Evolutionary conservation across 768 basidiomycete species (phyloP).

Genomic region (Royoungia palumana): DNA sequence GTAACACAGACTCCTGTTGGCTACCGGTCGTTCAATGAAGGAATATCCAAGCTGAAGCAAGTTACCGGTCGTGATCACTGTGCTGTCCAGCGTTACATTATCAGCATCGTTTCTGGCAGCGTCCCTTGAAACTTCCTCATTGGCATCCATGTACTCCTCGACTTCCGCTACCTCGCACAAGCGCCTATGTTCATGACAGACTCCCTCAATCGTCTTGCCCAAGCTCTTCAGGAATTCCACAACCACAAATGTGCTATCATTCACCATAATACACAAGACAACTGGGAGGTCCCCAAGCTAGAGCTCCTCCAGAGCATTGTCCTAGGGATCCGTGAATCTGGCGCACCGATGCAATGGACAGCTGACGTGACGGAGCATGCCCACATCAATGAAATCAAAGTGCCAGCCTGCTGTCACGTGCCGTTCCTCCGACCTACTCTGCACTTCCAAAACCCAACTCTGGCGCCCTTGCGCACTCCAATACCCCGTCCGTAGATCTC

Average conservation of each 20-base stretch:
- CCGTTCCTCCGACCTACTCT: no score
- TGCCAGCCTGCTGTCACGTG: not conserved
- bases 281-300: not conserved
- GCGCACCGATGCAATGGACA: constrained; percentile 2
- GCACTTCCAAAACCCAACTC: no score
- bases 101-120: constrained; percentile 14
- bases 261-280: not conserved
- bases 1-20: constrained; percentile 37
- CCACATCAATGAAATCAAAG: not conserved
- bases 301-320: not conserved
- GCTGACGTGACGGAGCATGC: not conserved
- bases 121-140: not conserved
- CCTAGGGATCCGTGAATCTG: constrained; percentile 8
- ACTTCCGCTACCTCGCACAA: no score
- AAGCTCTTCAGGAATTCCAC: constrained; percentile 35
- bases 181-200: constrained; percentile 30
- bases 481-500: no score
- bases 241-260: constrained; percentile 35
- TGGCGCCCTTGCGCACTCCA: no score
- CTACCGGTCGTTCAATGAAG: constrained; percentile 36
- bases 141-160: no score
- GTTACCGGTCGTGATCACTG: constrained; percentile 4
- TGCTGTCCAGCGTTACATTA: constrained; percentile 13
- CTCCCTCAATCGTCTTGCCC: constrained; percentile 27
- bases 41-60: constrained; percentile 33